phyloP scores from a whole-genome alignment of 108 stramenopile genomes.

The Aurantiochytrium sp. region DNA sequence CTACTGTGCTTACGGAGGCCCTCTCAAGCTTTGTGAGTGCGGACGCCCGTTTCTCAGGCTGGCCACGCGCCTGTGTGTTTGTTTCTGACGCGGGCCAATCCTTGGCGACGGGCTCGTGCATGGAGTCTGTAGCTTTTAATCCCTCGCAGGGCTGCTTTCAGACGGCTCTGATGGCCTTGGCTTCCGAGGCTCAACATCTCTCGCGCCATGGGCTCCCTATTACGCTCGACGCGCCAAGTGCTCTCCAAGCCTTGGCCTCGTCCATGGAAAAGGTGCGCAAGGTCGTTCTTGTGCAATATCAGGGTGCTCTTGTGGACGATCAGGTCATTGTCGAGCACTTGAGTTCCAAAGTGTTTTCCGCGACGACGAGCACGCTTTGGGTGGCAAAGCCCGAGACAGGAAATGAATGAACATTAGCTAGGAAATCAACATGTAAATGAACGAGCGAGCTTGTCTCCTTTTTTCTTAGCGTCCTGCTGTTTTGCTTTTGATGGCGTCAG shows the following conservation, averaged over 20 bases:
- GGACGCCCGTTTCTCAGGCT: not conserved
- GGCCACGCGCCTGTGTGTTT: not conserved
- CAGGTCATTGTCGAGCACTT: not conserved
- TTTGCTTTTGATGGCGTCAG: no score
- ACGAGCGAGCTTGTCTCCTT: no score
- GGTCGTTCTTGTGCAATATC: not conserved
- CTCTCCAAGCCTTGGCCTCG: not conserved
- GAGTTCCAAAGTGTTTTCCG: no score
- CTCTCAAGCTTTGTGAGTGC: not conserved
- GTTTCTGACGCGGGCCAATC: not conserved
- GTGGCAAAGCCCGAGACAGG: no score
- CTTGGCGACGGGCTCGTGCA: not conserved
- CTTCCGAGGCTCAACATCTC: not conserved
- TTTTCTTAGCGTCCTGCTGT: no score
- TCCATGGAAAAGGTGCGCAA: not conserved
- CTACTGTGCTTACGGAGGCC: not conserved
- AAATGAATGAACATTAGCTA: no score
- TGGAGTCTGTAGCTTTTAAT: not conserved
- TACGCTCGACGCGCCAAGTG: not conserved
- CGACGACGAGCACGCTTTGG: no score
- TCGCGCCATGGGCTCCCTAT: not conserved
- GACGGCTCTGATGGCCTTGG: not conserved
- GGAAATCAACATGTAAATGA: no score
- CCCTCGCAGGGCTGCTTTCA: not conserved
- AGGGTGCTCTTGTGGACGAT: not conserved